Evolutionary conservation across 75 land plant species (phyloP).

Genomic region (Cryptomeria japonica): DNA sequence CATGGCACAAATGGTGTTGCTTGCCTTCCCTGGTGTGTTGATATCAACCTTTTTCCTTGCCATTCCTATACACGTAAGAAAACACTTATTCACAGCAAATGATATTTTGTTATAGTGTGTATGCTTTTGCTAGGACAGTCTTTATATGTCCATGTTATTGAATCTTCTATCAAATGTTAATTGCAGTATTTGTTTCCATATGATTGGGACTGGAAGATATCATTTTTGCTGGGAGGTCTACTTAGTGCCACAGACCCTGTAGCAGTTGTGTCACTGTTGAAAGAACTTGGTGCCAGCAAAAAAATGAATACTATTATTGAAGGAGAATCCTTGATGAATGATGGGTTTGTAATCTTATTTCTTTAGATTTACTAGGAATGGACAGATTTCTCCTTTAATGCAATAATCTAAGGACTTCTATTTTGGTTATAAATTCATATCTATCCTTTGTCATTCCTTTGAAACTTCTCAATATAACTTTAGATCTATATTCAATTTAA

Average conservation of each 20-base stretch:
- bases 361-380: neutral
- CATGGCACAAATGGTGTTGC: constrained; percentile 79
- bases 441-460: neutral
- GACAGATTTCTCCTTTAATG: neutral
- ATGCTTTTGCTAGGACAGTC: neutral
- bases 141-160: neutral
- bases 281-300: constrained; percentile 97
- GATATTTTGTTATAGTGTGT: neutral
- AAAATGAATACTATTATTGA: constrained; percentile 96
- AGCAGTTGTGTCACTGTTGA: constrained; percentile 91
- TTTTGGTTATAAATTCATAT: neutral
- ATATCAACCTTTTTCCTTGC: constrained; percentile 93
- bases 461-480: neutral
- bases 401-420: neutral
- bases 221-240: constrained; percentile 91
- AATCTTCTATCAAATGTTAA: neutral
- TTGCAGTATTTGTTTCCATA: constrained; percentile 82
- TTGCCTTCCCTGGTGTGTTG: constrained; percentile 98
- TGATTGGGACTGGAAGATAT: constrained; percentile 89
- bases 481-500: neutral
- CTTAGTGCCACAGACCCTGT: constrained; percentile 99
- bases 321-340: constrained; percentile 99
- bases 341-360: constrained; percentile 65
- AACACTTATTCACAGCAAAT: neutral
- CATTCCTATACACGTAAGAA: constrained; percentile 55